Evolutionary conservation across 2,329 filamentous ascomycete genomes (phyloP).

Genomic region (Amphichorda felina): DNA sequence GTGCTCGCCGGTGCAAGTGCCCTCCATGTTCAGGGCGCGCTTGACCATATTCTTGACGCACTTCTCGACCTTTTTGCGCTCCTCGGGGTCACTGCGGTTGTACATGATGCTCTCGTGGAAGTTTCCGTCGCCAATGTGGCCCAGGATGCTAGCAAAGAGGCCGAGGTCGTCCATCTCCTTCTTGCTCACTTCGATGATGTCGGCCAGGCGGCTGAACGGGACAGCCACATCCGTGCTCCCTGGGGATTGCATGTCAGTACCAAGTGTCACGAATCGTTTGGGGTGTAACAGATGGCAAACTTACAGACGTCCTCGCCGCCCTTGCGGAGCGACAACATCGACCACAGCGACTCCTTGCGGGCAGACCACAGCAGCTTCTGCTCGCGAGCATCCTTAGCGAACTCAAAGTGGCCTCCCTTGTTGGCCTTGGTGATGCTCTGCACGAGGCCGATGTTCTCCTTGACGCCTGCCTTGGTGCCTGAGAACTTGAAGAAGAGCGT

Average conservation of each 20-base stretch:
- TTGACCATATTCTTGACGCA: slow-evolving; percentile 86
- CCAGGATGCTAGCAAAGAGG: slow-evolving; percentile 76
- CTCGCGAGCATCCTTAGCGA: slow-evolving; percentile 59
- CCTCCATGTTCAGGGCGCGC: slow-evolving; percentile 86
- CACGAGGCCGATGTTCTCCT: slow-evolving; percentile 63
- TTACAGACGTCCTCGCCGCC: slow-evolving; percentile 57
- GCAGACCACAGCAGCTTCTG: slow-evolving; percentile 70
- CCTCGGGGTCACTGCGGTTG: slow-evolving; percentile 53
- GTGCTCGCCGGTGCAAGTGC: slow-evolving; percentile 84
- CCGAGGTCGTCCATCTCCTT: slow-evolving; percentile 79
- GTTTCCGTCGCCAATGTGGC: slow-evolving; percentile 88
- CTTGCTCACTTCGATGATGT: slow-evolving; percentile 74
- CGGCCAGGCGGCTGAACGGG: slow-evolving; percentile 61
- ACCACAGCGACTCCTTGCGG: slow-evolving; percentile 76
- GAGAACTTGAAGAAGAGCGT: slow-evolving; percentile 82
- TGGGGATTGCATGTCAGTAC: slow-evolving; percentile 10
- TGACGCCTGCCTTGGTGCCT: slow-evolving; percentile 65
- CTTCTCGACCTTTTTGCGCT: slow-evolving; percentile 64
- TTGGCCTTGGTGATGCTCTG: slow-evolving; percentile 54
- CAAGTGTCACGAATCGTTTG: neutral
- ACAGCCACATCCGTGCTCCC: slow-evolving; percentile 79
- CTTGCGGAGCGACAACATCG: slow-evolving; percentile 59
- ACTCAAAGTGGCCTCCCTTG: slow-evolving; percentile 59
- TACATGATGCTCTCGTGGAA: slow-evolving; percentile 94
- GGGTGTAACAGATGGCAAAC: slow-evolving; percentile 21